Base-by-base conservation (phyloP, 2,329 filamentous ascomycete species). In the Periconia digitata region DNA sequence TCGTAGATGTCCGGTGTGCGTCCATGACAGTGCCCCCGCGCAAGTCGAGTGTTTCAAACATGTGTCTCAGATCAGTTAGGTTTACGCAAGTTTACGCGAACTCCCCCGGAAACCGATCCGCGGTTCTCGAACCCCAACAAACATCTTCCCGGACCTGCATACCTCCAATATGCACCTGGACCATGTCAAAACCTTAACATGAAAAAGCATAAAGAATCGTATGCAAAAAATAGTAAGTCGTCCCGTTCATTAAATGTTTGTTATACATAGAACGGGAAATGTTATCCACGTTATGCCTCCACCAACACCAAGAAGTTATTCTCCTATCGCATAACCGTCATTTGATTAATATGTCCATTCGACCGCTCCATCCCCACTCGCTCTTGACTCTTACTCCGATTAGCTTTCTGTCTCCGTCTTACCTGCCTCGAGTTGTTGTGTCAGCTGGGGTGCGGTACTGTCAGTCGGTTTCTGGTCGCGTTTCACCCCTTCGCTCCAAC, bases 401-500 rank as follows among this genome's bases (percentile, higher is more conserved):
- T 21, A 21, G 22, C 16, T 17, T 16, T 4, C n/a, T 6, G 18
- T 20, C 18, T 20, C 37, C 22, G 18, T 22, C 37, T 20, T 12
- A 21, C 37, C 37, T n/a, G n/a, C n/a, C n/a, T n/a, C n/a, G n/a
- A 27, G 21, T 10, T 23, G 21, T 3, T n/a, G 12, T 40, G n/a
- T 40, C 22, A 22, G 34, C 43, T 17, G 15, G 20, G 38, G 38
- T 10, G 6, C 4, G 20, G 7, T 7, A 42, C 43, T 44, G n/a
- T n/a, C n/a, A 37, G 40, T 41, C 37, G n/a, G 46, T 46, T 49
- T 52, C 46, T 21, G 24, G 24, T 39, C 21, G 38, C 35, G 49
- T 51, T 51, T 51, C 49, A 51, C 37, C 49, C 45, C 49, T n/a
- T 48, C 29, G 42, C 42, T 24, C 43, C 38, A 39, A 44, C 45